Evolutionary conservation across 2,329 filamentous ascomycete genomes (phyloP), one percentile per base, ranked within the genome.

Genomic region (Tothia fuscella): DNA sequence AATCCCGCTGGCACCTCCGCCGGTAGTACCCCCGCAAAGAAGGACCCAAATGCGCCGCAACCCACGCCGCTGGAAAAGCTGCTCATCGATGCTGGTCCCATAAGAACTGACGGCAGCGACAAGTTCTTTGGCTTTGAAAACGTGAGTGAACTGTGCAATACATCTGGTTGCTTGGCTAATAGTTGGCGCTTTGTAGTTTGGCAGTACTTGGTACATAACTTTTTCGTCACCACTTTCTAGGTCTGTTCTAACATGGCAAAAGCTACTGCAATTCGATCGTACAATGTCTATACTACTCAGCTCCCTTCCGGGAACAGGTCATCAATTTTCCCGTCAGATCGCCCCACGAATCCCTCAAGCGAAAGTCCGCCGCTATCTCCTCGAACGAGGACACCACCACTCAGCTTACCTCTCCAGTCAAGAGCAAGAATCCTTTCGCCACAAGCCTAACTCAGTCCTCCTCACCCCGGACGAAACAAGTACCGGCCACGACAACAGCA

Each of bases 71-170:
- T 80, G 25, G 75, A 80, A 62, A 78, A 86, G 68, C 82, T 93
- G 71, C 71, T 98, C 24, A 74, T 78, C 52, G 82, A 87, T 60
- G 78, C 84, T 45, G 88, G 87, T 3, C 78, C 88, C 2, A 66
- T 93, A 50, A 78, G 86, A 54, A 70, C 74, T 51, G 88, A 96
- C 63, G 91, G 91, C 41, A 94, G 84, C 58, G 91, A 96, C 67
- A 93, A 94, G 67, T 98, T 94, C 67, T 96, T 93, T 65, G 91
- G 91, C 13, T 81, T 96, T 60, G 91, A 98, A 65, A 98, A 98
- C 66, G 89, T 96, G 71, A 65, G 84, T 70, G 39, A 38, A 43
- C 14, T 30, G 28, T 30, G 38, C 43, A 31, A 14, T 20, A 41
- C 35, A 48, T 41, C 62, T 95, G 87, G 95, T 94, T 31, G 26